phyloP scores from a whole-genome alignment of 2,329 filamentous ascomycete species.

The Venturia pyrina region DNA sequence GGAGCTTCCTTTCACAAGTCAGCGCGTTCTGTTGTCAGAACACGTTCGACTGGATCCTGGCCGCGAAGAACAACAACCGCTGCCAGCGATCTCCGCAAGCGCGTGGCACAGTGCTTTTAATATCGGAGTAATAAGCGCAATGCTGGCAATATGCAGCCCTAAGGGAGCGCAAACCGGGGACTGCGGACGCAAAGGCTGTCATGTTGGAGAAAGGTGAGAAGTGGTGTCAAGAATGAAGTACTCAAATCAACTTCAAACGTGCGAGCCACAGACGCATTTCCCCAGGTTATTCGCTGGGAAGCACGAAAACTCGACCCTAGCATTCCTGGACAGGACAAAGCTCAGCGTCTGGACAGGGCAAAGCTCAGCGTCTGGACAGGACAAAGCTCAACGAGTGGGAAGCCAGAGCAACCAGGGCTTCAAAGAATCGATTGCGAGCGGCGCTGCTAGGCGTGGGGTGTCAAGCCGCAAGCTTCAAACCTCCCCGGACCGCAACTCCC shows the following conservation, averaged over 20 bases:
- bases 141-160: not conserved
- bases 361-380: not conserved
- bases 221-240: not conserved
- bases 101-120: not conserved
- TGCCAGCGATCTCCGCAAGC: not conserved
- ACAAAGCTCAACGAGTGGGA: not conserved
- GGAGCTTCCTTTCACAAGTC: not conserved
- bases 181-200: not conserved
- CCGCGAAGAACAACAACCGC: not conserved
- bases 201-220: not conserved
- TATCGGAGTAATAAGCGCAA: not conserved
- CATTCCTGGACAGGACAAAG: not conserved
- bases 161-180: not conserved
- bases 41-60: not conserved
- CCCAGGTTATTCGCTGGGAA: not conserved
- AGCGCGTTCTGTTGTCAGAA: not conserved
- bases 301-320: not conserved
- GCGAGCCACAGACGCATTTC: not conserved
- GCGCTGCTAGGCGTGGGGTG: not conserved
- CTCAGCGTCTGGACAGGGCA: not conserved
- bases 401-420: not conserved
- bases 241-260: slow-evolving; percentile 2
- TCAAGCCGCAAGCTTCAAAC: not conserved
- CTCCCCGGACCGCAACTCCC: not conserved
- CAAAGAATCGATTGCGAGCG: not conserved